Percentiles rank a stretch among this genome's conserved stretches.
phyloP scores from a whole-genome alignment of 495 filamentous ascomycete genomes.

The Penicillium cataractarum region DNA sequence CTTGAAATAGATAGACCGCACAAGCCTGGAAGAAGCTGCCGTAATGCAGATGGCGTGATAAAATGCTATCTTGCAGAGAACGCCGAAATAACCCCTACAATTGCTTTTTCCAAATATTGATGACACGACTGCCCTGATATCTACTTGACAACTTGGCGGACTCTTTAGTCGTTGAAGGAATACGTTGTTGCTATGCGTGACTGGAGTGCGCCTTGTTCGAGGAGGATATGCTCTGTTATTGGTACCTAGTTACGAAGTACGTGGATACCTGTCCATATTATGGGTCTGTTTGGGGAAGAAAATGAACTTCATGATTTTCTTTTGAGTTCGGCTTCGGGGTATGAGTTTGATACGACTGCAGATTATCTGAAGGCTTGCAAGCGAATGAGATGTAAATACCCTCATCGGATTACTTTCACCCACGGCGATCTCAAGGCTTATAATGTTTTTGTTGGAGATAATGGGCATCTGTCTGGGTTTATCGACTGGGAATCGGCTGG shows the following conservation, averaged over 20 bases:
- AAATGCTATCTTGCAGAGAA: slow-evolving; percentile 46
- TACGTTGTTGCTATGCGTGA: slow-evolving; percentile 23
- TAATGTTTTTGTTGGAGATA: slow-evolving; percentile 50
- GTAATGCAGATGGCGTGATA: slow-evolving; percentile 42
- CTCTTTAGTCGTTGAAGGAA: slow-evolving; percentile 15
- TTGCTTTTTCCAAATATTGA: slow-evolving; percentile 22
- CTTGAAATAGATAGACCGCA: slow-evolving; percentile 48
- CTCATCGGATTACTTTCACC: slow-evolving; percentile 41
- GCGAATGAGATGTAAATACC: slow-evolving; percentile 23
- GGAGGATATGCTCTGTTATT: slow-evolving; percentile 17
- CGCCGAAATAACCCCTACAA: slow-evolving; percentile 35
- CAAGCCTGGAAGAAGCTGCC: slow-evolving; percentile 42
- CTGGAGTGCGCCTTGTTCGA: slow-evolving; percentile 15
- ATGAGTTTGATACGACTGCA: slow-evolving; percentile 17
- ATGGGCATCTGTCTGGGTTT: slow-evolving; percentile 51
- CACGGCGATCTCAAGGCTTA: slow-evolving; percentile 53
- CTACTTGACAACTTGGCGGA: slow-evolving; percentile 19
- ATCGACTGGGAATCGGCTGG: slow-evolving; percentile 58
- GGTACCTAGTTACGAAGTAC: slow-evolving; percentile 16
- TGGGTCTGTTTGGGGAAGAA: slow-evolving; percentile 24
- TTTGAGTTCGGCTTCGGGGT: slow-evolving; percentile 12
- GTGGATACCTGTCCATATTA: slow-evolving; percentile 20
- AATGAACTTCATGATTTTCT: slow-evolving; percentile 20
- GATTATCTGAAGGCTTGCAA: slow-evolving; percentile 26
- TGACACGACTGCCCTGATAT: slow-evolving; percentile 19